Conservation (phyloP, 2,329 filamentous ascomycete genomes). For the Aspergillus sp. region DNA sequence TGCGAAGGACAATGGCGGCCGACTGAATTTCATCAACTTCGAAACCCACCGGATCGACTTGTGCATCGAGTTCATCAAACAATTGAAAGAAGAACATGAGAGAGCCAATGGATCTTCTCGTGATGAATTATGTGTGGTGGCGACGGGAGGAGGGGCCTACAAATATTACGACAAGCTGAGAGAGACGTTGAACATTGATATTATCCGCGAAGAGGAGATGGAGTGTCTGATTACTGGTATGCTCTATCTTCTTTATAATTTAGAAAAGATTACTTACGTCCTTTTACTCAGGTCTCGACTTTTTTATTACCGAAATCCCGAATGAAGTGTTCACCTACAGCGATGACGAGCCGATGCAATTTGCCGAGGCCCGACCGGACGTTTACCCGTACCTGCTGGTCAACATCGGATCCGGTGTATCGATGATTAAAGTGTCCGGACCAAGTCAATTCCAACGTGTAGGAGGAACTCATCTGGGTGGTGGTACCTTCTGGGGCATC, state of each 20-base stretch:
- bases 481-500: conserved; percentile 95
- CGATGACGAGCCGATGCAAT: conserved; percentile 85
- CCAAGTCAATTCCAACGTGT: conserved; percentile 83
- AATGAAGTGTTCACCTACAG: conserved; percentile 96
- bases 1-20: conserved; percentile 74
- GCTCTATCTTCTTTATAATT: conserved; percentile 11
- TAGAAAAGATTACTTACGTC: not conserved
- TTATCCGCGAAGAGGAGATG: conserved; percentile 95
- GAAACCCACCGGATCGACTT: conserved; percentile 93
- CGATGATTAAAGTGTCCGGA: conserved; percentile 93
- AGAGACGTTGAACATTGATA: conserved; percentile 77
- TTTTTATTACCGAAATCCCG: conserved; percentile 98
- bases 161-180: conserved; percentile 94
- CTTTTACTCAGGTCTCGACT: conserved; percentile 70
- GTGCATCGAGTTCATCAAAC: conserved; percentile 85
- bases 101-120: conserved; percentile 65
- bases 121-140: conserved; percentile 82
- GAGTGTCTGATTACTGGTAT: conserved; percentile 91
- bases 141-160: conserved; percentile 91
- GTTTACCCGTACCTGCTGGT: conserved; percentile 97
- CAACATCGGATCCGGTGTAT: conserved; percentile 96
- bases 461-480: conserved; percentile 88
- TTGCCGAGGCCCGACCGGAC: conserved; percentile 68
- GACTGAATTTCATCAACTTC: conserved; percentile 92
- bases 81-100: conserved; percentile 77